Evolutionary conservation across 768 basidiomycete species (phyloP).

Genomic region (Fomitopsis pulvina): DNA sequence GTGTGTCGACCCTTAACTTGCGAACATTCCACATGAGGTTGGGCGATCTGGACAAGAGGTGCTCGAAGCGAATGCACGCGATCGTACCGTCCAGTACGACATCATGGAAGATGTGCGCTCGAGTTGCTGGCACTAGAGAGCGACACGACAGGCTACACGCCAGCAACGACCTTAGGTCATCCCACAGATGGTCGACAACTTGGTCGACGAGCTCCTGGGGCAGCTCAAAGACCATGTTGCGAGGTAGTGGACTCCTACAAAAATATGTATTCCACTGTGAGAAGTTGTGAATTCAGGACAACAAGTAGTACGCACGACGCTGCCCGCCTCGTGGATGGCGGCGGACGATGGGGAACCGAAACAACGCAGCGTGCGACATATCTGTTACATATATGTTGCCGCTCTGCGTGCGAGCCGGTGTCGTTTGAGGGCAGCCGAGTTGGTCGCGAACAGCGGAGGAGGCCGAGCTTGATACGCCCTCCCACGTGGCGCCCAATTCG

Average conservation of each 20-base stretch:
- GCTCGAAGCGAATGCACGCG: constrained; percentile 12
- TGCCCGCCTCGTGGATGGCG: not conserved
- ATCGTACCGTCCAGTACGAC: constrained; percentile 9
- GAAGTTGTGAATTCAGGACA: not conserved
- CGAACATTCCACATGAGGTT: constrained; percentile 13
- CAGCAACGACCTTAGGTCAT: constrained; percentile 16
- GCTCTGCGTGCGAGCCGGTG: not conserved
- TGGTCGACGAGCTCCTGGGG: constrained; percentile 24
- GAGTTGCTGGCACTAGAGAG: constrained; percentile 17
- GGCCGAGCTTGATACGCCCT: not conserved
- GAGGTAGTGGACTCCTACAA: not conserved
- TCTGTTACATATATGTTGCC: not conserved
- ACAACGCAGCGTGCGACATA: not conserved
- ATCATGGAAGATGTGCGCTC: constrained; percentile 21
- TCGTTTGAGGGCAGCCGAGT: not conserved
- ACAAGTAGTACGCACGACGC: not conserved
- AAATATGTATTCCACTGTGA: not conserved
- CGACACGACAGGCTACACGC: constrained; percentile 17
- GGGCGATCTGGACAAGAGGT: constrained; percentile 12
- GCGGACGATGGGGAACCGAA: not conserved
- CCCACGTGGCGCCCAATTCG: constrained; percentile 2
- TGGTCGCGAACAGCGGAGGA: not conserved
- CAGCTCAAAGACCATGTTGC: constrained; percentile 6
- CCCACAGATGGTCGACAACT: constrained; percentile 22
- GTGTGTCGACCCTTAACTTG: constrained; percentile 15